Evolutionary conservation across 495 filamentous ascomycete species (phyloP), one percentile per base, ranked within the genome.

Genomic region (Aspergillus saccharolyticus): DNA sequence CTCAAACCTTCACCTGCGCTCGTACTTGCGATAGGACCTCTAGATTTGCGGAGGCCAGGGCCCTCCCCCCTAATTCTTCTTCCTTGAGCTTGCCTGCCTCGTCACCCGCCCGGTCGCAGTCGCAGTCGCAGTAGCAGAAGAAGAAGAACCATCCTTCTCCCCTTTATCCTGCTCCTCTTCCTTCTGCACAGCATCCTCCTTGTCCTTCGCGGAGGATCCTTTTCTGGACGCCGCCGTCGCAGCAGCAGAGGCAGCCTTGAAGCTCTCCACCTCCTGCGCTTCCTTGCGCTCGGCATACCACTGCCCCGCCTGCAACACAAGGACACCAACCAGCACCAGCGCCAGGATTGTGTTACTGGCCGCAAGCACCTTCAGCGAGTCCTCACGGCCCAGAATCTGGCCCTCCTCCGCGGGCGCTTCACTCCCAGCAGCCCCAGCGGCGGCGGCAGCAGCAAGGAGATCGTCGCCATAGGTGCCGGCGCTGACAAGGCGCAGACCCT

Each of bases 261-360:
- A 77, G 61, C 75, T 75, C 69, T 83, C 85, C 59, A 77, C 78
- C 74, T 97, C 93, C 73, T 91, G 86, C 66, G 77, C 77, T 70
- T 97, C 91, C 82, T 94, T 96, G 59, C 85, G 76, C 81, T 96
- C 91, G 22, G 95, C 94, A 77, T 98, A 98, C 94, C 94, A 98
- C 80, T 97, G 93, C 14, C 95, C 94, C 8, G 90, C 92, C 83
- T 98, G 95, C 66, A 98, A 76, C 28, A 95, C 89, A 58, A 98
- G 64, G 24, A 98, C 89, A 3, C 94, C 94, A 0, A 96, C 85
- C 52, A 97, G 71, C 22, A 98, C 90, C 42, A 98, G 76, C 50
- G 92, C 94, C 43, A 97, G 65, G 61, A 98, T 98, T 3, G 93
- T 96, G 69, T 97, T 95, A 71, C 89, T 96, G 24, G 94, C 94